Evolutionary conservation across 805 yeast genomes (phyloP).

Genomic region (Cyberlindnera mycetangii): DNA sequence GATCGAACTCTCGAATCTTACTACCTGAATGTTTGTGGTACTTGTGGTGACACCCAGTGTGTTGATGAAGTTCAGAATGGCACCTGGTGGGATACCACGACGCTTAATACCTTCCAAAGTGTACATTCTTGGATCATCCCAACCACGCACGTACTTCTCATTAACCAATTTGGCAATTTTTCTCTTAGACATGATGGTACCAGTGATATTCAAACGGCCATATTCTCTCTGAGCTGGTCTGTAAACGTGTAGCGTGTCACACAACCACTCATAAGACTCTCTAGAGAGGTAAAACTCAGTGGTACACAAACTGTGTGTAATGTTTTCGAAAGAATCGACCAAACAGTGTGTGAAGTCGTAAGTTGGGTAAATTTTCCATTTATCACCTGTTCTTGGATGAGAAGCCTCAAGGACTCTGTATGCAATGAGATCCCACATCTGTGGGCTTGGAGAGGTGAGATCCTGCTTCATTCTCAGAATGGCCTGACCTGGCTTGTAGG

Average conservation of each 20-base stretch:
- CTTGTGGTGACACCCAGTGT: conserved; percentile 96
- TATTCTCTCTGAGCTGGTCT: conserved; percentile 99
- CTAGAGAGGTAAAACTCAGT: conserved; percentile 90
- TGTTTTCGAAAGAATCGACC: conserved; percentile 96
- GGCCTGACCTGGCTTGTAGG: conserved; percentile 86
- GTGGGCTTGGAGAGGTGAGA: conserved; percentile 85
- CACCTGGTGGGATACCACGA: conserved; percentile 99
- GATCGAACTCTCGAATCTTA: conserved; percentile 85
- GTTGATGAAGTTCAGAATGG: conserved; percentile 86
- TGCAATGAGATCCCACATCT: conserved; percentile 99
- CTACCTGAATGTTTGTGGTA: conserved; percentile 85
- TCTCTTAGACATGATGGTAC: conserved; percentile 92
- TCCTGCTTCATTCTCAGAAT: conserved; percentile 97
- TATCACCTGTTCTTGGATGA: conserved; percentile 94
- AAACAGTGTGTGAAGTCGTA: conserved; percentile 98
- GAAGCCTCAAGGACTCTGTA: conserved; percentile 89
- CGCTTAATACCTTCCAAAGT: conserved; percentile 93
- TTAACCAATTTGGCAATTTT: conserved; percentile 91
- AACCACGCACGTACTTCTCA: conserved; percentile 79
- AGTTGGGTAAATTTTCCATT: conserved; percentile 98
- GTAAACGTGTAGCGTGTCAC: conserved; percentile 91
- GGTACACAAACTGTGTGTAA: conserved; percentile 93
- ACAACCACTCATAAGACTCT: conserved; percentile 97
- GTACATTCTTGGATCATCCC: conserved; percentile 98
- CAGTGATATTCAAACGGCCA: conserved; percentile 93